Conservation (phyloP, 768 basidiomycete species). For the Sistotremastrum suecicum region DNA sequence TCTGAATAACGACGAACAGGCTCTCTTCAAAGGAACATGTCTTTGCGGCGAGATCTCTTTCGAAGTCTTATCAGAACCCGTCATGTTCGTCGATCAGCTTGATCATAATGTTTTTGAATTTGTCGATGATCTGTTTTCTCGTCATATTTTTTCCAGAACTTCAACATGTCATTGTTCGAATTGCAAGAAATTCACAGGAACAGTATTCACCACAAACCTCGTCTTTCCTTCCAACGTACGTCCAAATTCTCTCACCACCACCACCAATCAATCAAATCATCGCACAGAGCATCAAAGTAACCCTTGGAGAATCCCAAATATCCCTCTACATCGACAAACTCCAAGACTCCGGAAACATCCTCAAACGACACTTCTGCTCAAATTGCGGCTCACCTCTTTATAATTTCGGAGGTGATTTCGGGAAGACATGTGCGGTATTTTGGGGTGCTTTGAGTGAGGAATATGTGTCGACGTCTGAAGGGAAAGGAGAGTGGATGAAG, state of each 20-base stretch:
- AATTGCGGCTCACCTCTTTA: conserved; percentile 6
- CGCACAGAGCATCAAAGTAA: neutral
- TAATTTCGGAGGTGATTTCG: conserved; percentile 5
- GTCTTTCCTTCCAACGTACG: conserved; percentile 5
- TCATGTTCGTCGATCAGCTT: conserved; percentile 1
- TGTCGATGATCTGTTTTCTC: too few species aligned
- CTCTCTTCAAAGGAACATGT: conserved; percentile 2
- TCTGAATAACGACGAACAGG: too few species aligned
- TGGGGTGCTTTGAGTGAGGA: neutral
- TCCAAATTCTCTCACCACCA: neutral
- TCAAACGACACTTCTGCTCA: conserved; percentile 5
- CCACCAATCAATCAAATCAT: neutral
- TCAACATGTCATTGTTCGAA: conserved; percentile 6
- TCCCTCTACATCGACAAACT: conserved; percentile 1
- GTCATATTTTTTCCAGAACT: too few species aligned
- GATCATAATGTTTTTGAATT: neutral
- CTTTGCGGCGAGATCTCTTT: conserved; percentile 6
- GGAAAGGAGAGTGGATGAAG: neutral
- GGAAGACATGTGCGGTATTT: conserved; percentile 3
- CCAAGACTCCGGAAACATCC: conserved; percentile 6
- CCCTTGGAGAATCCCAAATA: conserved; percentile 2
- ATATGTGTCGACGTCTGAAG: too few species aligned
- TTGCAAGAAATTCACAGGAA: conserved; percentile 7
- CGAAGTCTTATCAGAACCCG: conserved; percentile 4
- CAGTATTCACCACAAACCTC: conserved; percentile 6